These are phyloP conservation scores for Claviceps sorghi DNA, from an alignment of 2,329 filamentous ascomycete species.

Conservation along the genomic window DNA sequence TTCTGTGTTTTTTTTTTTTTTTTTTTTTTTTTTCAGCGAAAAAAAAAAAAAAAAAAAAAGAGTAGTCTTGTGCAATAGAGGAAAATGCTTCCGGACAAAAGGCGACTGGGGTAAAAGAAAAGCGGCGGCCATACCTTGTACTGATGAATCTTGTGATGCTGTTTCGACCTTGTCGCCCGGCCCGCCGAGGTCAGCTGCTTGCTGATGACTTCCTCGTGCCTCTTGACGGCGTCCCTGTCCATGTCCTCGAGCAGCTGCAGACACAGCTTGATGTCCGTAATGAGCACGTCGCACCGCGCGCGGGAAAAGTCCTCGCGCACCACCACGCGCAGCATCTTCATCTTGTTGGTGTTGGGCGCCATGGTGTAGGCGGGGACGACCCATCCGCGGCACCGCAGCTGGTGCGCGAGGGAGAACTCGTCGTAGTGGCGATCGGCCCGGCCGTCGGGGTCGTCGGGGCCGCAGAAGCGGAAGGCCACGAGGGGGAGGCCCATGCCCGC, in stretches of 20 bases:
- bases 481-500: conserved; percentile 69
- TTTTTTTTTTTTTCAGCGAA: too few relatives aligned
- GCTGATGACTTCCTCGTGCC: conserved; percentile 51
- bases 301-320: conserved; percentile 85
- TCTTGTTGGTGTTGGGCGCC: conserved; percentile 68
- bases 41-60: too few relatives aligned
- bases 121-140: conserved; percentile 28
- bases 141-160: conserved; percentile 14
- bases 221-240: conserved; percentile 56
- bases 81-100: too few relatives aligned
- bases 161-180: conserved; percentile 36
- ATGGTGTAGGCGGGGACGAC: conserved; percentile 94
- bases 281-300: conserved; percentile 62
- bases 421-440: conserved; percentile 48
- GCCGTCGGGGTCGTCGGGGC: conserved; percentile 29
- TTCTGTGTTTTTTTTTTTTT: conserved; percentile 26
- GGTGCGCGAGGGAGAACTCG: conserved; percentile 69
- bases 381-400: conserved; percentile 77
- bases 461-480: conserved; percentile 69
- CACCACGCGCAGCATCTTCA: conserved; percentile 88
- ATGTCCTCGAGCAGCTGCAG: conserved; percentile 56
- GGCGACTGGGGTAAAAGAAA: background rate
- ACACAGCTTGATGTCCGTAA: conserved; percentile 67
- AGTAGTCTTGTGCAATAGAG: too few relatives aligned
- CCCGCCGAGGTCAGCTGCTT: conserved; percentile 38